Base-by-base conservation (phyloP, 2,329 filamentous ascomycete species). In the Beauveria rudraprayagi region DNA sequence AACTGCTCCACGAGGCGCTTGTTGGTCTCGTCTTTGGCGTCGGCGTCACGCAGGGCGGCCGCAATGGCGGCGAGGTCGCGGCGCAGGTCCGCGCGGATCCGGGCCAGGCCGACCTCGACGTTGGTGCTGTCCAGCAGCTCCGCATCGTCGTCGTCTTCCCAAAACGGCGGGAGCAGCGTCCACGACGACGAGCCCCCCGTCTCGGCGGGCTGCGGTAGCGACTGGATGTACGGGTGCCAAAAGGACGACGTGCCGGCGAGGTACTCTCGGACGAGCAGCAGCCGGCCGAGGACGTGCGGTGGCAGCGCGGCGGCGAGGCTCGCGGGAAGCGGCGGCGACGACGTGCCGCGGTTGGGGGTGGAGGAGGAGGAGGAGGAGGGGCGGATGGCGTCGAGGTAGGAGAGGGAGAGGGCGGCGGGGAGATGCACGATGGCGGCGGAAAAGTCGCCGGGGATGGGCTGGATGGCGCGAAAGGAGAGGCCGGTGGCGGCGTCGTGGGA, bases 191-290 rank as follows among this genome's bases (percentile, higher is more conserved):
- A 30, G 28, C 8, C 28, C 28, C 17, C 24, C 74, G 10, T 80
- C 26, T 14, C 11, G 34, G 34, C 77, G 0, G 86, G 86, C 62
- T 84, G 82, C 1, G 89, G 88, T 0, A 92, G 77, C 0, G 83
- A 82, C 10, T 75, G 73, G 65, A 91, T 82, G 71, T 92, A 92
- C 1, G 85, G 80, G 70, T 76, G 79, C 89, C 89, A 92, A 65
- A 83, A 84, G 0, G 88, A 89, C 2, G 78, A 68, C 2, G 72
- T 60, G 1, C 81, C 82, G 2, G 80, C 72, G 37, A 91, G 76
- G 68, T 84, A 86, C 70, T 92, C 84, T 63, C 86, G 83, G 69
- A 89, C 79, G 6, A 92, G 77, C 64, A 89, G 87, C 72, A 91
- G 88, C 4, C 86, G 81, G 9, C 84, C 81, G 54, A 86, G 73